These are phyloP conservation scores for Dichotomocladium elegans DNA, from an alignment of 371 early-diverging fungal species.

Conservation along the genomic window DNA sequence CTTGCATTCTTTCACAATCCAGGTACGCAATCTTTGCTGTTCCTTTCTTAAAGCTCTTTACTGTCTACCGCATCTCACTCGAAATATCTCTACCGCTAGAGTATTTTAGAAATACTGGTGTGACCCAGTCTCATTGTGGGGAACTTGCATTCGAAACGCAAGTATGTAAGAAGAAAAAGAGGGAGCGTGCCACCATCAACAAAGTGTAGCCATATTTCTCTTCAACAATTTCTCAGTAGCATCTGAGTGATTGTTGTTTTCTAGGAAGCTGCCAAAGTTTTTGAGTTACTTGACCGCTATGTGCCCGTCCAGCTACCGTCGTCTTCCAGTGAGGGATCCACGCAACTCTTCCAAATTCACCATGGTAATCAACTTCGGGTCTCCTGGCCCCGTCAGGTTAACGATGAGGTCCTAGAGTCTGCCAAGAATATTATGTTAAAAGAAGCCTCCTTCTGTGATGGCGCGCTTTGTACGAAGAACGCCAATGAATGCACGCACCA, in stretches of 20 bases:
- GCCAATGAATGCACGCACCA: constrained; percentile 21
- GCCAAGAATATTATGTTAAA: neutral
- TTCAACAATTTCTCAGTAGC: no score
- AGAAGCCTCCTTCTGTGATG: neutral
- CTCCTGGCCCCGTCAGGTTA: constrained; percentile 6
- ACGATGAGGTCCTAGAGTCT: neutral
- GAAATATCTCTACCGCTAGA: no score
- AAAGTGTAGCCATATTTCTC: neutral
- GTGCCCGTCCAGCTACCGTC: no score
- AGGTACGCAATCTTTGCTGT: constrained; percentile 16
- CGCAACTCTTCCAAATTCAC: constrained; percentile 10
- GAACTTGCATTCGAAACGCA: neutral
- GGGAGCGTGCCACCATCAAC: neutral
- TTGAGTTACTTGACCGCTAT: no score
- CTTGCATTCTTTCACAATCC: constrained; percentile 52
- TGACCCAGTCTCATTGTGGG: neutral
- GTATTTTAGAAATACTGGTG: no score
- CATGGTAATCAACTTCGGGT: constrained; percentile 1
- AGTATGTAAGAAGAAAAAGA: no score
- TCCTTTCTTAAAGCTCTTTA: no score
- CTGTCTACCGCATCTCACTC: no score
- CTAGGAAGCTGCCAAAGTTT: no score
- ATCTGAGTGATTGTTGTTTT: no score
- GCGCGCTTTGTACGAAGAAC: neutral
- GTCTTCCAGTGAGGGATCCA: no score